Conservation (phyloP, 169 alveolate species). For the Theileria annulata region DNA sequence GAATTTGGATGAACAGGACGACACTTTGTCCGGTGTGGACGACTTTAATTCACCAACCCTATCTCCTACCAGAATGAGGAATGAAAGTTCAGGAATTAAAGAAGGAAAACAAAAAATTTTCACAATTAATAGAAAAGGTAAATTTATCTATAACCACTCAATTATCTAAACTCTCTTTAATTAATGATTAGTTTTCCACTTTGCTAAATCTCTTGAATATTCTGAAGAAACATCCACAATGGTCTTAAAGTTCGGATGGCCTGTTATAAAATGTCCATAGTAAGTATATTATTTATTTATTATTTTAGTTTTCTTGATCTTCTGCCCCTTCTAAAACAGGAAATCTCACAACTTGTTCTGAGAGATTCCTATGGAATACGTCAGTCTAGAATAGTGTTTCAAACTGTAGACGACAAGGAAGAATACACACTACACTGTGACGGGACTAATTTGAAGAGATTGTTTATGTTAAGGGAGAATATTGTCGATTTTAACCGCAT, state of each 20-base stretch:
- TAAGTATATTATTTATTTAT: slow-evolving; percentile 11
- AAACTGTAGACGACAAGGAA: slow-evolving; percentile 64
- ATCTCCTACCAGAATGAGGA: slow-evolving; percentile 24
- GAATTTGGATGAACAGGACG: slow-evolving; percentile 31
- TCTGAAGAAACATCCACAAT: slow-evolving; percentile 40
- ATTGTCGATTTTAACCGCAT: slow-evolving; percentile 87
- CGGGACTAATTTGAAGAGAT: slow-evolving; percentile 84
- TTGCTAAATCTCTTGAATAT: slow-evolving; percentile 42
- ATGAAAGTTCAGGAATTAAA: slow-evolving; percentile 24
- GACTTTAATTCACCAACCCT: neutral
- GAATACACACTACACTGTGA: slow-evolving; percentile 78
- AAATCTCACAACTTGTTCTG: slow-evolving; percentile 61
- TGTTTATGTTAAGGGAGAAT: slow-evolving; percentile 71
- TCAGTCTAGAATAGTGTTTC: slow-evolving; percentile 68
- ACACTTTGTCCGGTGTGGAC: neutral
- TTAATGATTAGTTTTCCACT: slow-evolving; percentile 40
- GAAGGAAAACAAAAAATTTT: slow-evolving; percentile 37
- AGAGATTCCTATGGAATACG: slow-evolving; percentile 65
- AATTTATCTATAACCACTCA: neutral
- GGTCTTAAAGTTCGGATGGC: slow-evolving; percentile 64
- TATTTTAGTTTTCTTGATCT: slow-evolving; percentile 70
- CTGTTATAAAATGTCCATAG: slow-evolving; percentile 52
- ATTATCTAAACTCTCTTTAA: neutral
- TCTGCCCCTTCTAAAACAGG: slow-evolving; percentile 66
- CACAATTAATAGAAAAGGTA: slow-evolving; percentile 36